Conservation (phyloP, 345 rosid species). For the Eucalyptus urophylla region DNA sequence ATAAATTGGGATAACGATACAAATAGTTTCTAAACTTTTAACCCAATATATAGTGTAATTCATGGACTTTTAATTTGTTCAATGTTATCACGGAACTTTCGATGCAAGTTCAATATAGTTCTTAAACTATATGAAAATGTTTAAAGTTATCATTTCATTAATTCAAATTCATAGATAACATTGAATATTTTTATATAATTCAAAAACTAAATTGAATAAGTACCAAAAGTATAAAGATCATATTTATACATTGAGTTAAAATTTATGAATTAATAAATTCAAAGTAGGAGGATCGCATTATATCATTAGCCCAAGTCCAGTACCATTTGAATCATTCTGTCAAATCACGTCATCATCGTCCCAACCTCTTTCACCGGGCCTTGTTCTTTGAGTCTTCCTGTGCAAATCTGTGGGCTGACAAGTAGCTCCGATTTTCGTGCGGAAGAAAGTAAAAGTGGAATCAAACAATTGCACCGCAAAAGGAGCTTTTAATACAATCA, state of each 20-base stretch:
- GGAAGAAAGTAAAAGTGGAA: neutral
- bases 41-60: fast-evolving
- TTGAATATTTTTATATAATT: too few species aligned
- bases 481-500: neutral
- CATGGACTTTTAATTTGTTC: too few species aligned
- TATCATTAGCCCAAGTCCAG: fast-evolving
- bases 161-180: too few species aligned
- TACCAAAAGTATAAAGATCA: fast-evolving
- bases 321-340: too few species aligned
- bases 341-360: neutral
- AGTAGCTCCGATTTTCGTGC: neutral
- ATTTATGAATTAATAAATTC: fast-evolving
- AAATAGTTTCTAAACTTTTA: fast-evolving
- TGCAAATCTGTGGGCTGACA: neutral
- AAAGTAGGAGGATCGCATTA: fast-evolving
- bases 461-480: neutral
- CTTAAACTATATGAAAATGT: fast-evolving
- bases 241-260: fast-evolving
- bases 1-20: neutral
- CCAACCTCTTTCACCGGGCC: neutral
- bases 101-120: fast-evolving
- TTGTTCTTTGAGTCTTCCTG: neutral
- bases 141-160: fast-evolving
- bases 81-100: fast-evolving
- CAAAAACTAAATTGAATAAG: fast-evolving